Evolutionary conservation across 2,329 filamentous ascomycete genomes (phyloP).

Genomic region (Penicillium sp.): DNA sequence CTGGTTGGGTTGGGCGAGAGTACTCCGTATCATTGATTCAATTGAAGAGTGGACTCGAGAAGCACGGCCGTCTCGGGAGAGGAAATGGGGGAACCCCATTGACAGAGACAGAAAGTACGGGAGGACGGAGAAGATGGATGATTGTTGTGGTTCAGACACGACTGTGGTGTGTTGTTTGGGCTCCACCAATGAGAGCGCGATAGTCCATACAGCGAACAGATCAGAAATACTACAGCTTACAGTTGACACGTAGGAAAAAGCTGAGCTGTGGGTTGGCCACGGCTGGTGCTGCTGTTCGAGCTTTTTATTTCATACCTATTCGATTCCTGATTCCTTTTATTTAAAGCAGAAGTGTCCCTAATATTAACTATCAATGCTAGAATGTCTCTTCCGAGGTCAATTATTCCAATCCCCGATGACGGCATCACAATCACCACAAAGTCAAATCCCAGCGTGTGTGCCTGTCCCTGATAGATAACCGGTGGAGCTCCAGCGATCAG

Average conservation of each 20-base stretch:
- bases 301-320: not conserved
- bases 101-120: not conserved
- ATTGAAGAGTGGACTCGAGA: not conserved
- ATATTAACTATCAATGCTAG: not conserved
- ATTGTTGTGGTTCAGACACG: not conserved
- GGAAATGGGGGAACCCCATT: not conserved
- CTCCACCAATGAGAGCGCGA: not conserved
- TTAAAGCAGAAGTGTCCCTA: not conserved
- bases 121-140: not conserved
- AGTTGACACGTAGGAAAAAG: conserved; percentile 4
- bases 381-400: not conserved
- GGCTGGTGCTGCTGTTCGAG: not conserved
- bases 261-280: not conserved
- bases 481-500: conserved; percentile 18
- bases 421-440: not conserved
- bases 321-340: not conserved
- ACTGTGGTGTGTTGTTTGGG: conserved; percentile 6
- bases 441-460: not conserved
- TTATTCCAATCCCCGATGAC: not conserved
- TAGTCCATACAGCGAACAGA: not conserved
- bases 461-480: not conserved
- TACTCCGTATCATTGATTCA: conserved; percentile 3
- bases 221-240: not conserved
- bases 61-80: not conserved
- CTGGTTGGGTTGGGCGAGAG: conserved; percentile 1